Evolutionary conservation across 2,329 filamentous ascomycete species (phyloP).

Genomic region (Xylariaceae sp.): DNA sequence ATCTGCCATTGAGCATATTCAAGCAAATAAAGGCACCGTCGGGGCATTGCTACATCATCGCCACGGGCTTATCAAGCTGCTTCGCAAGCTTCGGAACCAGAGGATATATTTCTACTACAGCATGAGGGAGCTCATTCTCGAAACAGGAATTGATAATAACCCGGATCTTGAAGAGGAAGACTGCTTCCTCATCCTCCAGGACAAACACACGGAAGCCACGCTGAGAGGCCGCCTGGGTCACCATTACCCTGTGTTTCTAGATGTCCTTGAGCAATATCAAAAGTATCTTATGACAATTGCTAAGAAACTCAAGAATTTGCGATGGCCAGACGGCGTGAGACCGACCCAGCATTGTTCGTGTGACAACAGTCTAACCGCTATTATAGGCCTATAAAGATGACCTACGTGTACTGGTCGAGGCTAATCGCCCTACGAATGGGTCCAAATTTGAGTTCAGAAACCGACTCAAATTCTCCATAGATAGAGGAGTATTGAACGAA

Average conservation of each 20-base stretch:
- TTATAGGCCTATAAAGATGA: conserved; percentile 4
- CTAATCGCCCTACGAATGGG: not conserved
- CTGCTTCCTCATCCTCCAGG: conserved; percentile 4
- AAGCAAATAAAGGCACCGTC: not conserved
- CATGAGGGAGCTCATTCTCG: conserved; percentile 5
- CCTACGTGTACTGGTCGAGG: not conserved
- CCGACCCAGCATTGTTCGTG: not conserved
- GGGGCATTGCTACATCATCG: conserved; percentile 8
- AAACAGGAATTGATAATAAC: conserved; percentile 2
- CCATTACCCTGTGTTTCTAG: conserved; percentile 6
- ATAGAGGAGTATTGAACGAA: not conserved
- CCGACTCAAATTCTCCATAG: conserved; percentile 5
- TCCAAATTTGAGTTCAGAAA: conserved; percentile 4
- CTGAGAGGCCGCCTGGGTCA: conserved; percentile 9
- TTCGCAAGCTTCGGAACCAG: conserved; percentile 9
- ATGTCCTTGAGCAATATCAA: conserved; percentile 9
- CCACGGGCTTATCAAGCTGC: conserved; percentile 9
- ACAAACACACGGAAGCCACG: not conserved
- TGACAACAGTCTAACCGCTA: not conserved
- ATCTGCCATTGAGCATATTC: conserved; percentile 5
- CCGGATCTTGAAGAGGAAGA: conserved; percentile 5
- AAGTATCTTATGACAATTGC: conserved; percentile 10
- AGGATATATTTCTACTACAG: conserved; percentile 8
- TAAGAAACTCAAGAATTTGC: conserved; percentile 6
- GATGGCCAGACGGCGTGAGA: not conserved